Conservation (phyloP, 2,329 filamentous ascomycete genomes). For the Fusarium protoensiforme region DNA sequence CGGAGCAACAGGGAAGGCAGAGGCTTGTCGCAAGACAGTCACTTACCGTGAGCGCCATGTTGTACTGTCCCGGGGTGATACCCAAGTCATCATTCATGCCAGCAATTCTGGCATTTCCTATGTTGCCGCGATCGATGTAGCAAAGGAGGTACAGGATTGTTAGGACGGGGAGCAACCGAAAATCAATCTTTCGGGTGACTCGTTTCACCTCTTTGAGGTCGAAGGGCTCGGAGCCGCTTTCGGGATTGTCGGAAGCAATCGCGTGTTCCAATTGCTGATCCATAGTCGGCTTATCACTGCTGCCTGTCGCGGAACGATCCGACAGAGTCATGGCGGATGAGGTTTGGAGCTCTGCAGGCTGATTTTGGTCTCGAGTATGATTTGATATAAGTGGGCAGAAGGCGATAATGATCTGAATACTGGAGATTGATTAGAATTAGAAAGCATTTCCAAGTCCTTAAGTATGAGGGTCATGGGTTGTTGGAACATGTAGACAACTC, state of each 20-base stretch:
- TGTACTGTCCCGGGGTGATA: slow-evolving; percentile 68
- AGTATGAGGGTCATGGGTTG: neutral
- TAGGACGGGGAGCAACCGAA: neutral
- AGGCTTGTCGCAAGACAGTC: neutral
- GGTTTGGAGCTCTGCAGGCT: neutral
- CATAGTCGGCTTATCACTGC: neutral
- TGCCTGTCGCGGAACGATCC: neutral
- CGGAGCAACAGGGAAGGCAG: neutral
- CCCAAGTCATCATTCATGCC: slow-evolving; percentile 45
- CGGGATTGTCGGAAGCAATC: neutral
- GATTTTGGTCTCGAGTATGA: neutral
- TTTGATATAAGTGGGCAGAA: neutral
- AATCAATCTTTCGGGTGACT: neutral
- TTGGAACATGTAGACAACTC: neutral
- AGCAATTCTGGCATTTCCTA: slow-evolving; percentile 13
- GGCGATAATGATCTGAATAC: neutral
- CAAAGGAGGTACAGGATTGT: neutral
- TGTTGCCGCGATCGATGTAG: neutral
- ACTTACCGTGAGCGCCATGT: slow-evolving; percentile 55
- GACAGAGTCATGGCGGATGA: neutral
- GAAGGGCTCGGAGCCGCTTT: neutral
- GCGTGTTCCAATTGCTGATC: neutral
- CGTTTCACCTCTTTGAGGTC: neutral
- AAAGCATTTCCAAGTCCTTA: neutral
- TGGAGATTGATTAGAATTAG: neutral